Conservation (phyloP, 257 asterid species). For the Ehretia macrophylla region DNA sequence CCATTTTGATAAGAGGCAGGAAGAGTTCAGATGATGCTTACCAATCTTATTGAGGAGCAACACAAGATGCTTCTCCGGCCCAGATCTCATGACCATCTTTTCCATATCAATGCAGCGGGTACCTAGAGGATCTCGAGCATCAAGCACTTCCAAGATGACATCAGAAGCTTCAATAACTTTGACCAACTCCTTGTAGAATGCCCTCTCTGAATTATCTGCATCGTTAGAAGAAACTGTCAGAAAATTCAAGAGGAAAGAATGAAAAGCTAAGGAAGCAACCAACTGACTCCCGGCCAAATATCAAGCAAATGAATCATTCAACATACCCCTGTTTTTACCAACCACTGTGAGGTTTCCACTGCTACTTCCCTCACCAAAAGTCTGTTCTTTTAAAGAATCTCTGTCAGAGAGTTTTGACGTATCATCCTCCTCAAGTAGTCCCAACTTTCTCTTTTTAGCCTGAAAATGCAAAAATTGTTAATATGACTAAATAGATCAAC, state of each 20-base stretch:
- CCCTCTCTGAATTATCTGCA: slow-evolving; percentile 69
- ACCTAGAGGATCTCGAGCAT: slow-evolving; percentile 96
- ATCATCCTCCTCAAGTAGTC: slow-evolving; percentile 63
- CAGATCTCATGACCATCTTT: slow-evolving; percentile 74
- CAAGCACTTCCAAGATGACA: slow-evolving; percentile 94
- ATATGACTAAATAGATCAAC: too few relatives aligned
- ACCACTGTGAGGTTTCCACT: slow-evolving; percentile 23
- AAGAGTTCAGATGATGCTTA: slow-evolving; percentile 14
- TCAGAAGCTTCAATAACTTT: slow-evolving; percentile 92
- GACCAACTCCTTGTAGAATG: slow-evolving; percentile 86
- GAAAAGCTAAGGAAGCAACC: background rate
- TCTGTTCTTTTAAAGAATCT: slow-evolving; percentile 28
- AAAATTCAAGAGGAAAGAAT: slow-evolving; percentile 4
- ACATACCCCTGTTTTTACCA: slow-evolving; percentile 52
- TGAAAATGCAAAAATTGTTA: slow-evolving; percentile 12
- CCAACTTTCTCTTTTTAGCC: slow-evolving; percentile 81
- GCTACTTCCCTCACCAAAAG: slow-evolving; percentile 26
- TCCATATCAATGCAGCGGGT: slow-evolving; percentile 93
- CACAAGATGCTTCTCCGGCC: slow-evolving; percentile 76
- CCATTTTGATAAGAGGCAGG: background rate
- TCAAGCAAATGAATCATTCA: background rate
- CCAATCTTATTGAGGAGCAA: slow-evolving; percentile 93
- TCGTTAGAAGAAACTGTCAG: slow-evolving; percentile 2
- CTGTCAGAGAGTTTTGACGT: slow-evolving; percentile 11
- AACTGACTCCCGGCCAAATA: background rate